Evolutionary conservation across 371 early-diverging fungal species (phyloP), one percentile per base, ranked within the genome.

Genomic region (Haplosporangium sp.): DNA sequence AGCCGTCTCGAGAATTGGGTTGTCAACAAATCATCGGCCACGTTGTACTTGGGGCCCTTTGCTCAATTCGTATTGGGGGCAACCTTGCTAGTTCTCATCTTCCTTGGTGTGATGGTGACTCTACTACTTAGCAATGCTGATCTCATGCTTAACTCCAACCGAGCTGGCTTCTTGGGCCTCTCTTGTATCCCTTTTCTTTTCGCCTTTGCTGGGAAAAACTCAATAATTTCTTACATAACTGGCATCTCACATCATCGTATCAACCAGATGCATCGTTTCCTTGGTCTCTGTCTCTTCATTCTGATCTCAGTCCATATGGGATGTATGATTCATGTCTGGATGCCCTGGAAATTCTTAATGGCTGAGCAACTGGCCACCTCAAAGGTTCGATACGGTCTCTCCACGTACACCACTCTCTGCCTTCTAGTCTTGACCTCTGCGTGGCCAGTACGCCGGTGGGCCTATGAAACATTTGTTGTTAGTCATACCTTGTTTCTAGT

Each of bases 131-230:
- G 83, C 7, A 69, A 87, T 20, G 84, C 69, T 3, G 84, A 89
- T 50, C 83, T 89, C 2, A 39, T 65, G 40, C 60, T 88, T 62
- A 90, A 90, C 64, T 88, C 90, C 0, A 88, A 89, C 64, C 85
- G 90, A 9, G 90, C 90, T 8, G 90, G 90, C 1, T 90, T 86
- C 66, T 69, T 90, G 19, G 84, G 74, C 0, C 76, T 90, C 0
- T 68, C 88, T 15, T 76, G 86, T 38, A 87, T 90, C 5, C 89
- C 90, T 0, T 90, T 90, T 68, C 53, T 88, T 13, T 77, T 90
- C 53, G 88, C 87, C 1, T 87, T 88, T 2, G 85, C 90, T 1
- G 89, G 89, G 57, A 90, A 90, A 65, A 85, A 86, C 84, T 89
- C 90, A 7, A 84, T 88, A 3, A 52, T 90, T 38, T 78, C 81